Percentiles rank a stretch among this genome's conserved stretches.
phyloP scores from a whole-genome alignment of 2,329 filamentous ascomycete species.

The Delphinella strobiligena region DNA sequence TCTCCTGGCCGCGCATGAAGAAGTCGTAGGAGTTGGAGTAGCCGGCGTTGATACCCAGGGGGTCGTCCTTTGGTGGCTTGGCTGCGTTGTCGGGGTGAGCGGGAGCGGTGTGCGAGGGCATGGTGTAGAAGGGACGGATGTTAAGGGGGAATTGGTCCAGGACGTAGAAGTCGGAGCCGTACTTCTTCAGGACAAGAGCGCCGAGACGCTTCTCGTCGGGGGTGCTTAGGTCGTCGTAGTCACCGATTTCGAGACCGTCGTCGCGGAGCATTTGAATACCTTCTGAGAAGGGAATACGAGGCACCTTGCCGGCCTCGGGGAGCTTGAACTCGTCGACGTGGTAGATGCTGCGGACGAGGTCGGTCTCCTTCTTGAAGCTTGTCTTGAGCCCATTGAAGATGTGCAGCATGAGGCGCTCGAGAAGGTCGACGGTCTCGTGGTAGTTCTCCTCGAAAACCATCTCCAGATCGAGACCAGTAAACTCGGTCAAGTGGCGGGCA shows the following conservation, averaged over 20 bases:
- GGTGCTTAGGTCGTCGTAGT: slow-evolving; percentile 69
- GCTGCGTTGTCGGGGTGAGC: slow-evolving; percentile 26
- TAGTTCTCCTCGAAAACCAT: slow-evolving; percentile 78
- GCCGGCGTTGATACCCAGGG: slow-evolving; percentile 32
- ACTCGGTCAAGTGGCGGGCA: slow-evolving; percentile 75
- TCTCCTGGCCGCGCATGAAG: slow-evolving; percentile 60
- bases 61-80: slow-evolving; percentile 17
- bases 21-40: slow-evolving; percentile 55
- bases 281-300: slow-evolving; percentile 66
- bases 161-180: slow-evolving; percentile 90
- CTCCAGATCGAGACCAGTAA: slow-evolving; percentile 78
- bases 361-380: slow-evolving; percentile 59
- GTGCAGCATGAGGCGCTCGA: slow-evolving; percentile 63
- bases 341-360: slow-evolving; percentile 60
- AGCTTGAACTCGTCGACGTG: slow-evolving; percentile 68
- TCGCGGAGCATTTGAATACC: slow-evolving; percentile 66
- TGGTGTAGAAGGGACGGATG: slow-evolving; percentile 86
- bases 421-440: slow-evolving; percentile 58
- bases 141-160: slow-evolving; percentile 90
- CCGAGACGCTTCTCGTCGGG: slow-evolving; percentile 84
- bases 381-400: slow-evolving; percentile 66
- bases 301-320: slow-evolving; percentile 60
- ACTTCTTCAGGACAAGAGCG: slow-evolving; percentile 74
- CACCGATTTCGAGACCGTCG: slow-evolving; percentile 62
- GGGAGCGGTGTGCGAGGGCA: slow-evolving; percentile 57